A percentile compares a stretch with the other conserved stretches of the same genome.
phyloP scores from a whole-genome alignment of 2,329 filamentous ascomycete species.

The Fusarium marasasianum region DNA sequence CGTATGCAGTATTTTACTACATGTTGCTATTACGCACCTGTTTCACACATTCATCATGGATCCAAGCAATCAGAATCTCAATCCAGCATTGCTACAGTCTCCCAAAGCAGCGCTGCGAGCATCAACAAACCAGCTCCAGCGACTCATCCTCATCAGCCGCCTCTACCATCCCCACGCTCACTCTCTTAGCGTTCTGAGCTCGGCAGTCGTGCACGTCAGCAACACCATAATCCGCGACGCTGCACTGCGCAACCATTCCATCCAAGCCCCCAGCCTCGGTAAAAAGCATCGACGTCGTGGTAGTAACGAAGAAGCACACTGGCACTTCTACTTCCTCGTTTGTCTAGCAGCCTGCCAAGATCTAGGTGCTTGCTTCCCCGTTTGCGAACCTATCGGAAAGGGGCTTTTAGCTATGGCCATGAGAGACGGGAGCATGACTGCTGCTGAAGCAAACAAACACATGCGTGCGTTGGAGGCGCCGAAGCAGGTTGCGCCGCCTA shows the following conservation, averaged over 20 bases:
- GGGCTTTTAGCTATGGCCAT: constrained; percentile 4
- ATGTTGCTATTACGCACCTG: constrained; percentile 4
- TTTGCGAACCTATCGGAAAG: neutral
- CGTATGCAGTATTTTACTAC: neutral
- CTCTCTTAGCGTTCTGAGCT: neutral
- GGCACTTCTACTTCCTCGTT: constrained; percentile 2
- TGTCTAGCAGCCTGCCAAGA: constrained; percentile 18
- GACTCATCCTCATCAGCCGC: constrained; percentile 11
- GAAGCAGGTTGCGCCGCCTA: neutral
- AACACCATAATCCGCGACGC: constrained; percentile 20
- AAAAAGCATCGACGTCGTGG: neutral
- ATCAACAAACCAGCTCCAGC: constrained; percentile 13
- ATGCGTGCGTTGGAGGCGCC: neutral
- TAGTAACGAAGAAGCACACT: neutral
- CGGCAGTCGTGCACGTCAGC: constrained; percentile 19
- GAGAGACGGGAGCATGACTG: constrained; percentile 7
- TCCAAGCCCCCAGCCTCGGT: neutral
- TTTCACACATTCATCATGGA: constrained; percentile 21
- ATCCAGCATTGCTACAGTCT: neutral
- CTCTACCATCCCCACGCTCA: constrained; percentile 10
- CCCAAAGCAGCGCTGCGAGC: neutral
- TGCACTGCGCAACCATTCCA: neutral
- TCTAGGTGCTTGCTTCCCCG: neutral
- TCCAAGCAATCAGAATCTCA: neutral
- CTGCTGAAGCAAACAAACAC: neutral